Conservation (phyloP, 2,329 filamentous ascomycete species). For the Aspergillus piperis region DNA sequence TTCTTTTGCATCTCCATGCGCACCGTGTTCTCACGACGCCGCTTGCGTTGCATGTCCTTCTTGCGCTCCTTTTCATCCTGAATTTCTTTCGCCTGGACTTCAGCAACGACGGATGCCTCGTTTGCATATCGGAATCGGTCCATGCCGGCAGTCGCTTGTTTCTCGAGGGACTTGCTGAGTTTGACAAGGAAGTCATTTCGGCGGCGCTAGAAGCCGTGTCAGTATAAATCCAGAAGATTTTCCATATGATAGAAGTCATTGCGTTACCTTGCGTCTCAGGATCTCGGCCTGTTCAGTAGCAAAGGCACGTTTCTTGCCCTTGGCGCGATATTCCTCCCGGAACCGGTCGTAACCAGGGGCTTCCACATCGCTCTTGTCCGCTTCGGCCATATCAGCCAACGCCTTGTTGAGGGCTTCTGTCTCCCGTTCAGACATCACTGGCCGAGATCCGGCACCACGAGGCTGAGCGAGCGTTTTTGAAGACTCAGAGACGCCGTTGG, state of each 20-base stretch:
- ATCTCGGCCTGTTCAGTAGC: conserved; percentile 66
- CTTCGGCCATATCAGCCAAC: conserved; percentile 61
- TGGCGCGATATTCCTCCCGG: conserved; percentile 55
- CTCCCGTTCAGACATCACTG: conserved; percentile 59
- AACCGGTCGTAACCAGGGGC: conserved; percentile 53
- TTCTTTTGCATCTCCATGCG: conserved; percentile 86
- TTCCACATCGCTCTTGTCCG: conserved; percentile 61
- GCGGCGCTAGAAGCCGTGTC: conserved; percentile 55
- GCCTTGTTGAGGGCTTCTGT: conserved; percentile 69
- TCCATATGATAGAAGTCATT: background rate
- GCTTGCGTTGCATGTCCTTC: conserved; percentile 99
- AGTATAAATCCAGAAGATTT: conserved; percentile 12
- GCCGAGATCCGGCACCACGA: conserved; percentile 55
- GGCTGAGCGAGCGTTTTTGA: conserved; percentile 20
- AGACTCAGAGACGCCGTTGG: conserved; percentile 28
- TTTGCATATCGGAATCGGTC: conserved; percentile 74
- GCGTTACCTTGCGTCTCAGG: conserved; percentile 64
- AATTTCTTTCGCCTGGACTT: conserved; percentile 87
- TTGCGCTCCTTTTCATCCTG: conserved; percentile 97
- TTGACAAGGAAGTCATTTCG: conserved; percentile 57
- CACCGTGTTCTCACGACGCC: conserved; percentile 89
- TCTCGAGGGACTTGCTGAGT: conserved; percentile 61
- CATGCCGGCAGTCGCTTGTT: conserved; percentile 70
- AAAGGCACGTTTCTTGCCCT: conserved; percentile 66
- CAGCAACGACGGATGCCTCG: conserved; percentile 76